These are phyloP conservation scores for Xylariomycetidae sp. DNA, from an alignment of 2,329 filamentous ascomycete genomes.

Conservation along the genomic window DNA sequence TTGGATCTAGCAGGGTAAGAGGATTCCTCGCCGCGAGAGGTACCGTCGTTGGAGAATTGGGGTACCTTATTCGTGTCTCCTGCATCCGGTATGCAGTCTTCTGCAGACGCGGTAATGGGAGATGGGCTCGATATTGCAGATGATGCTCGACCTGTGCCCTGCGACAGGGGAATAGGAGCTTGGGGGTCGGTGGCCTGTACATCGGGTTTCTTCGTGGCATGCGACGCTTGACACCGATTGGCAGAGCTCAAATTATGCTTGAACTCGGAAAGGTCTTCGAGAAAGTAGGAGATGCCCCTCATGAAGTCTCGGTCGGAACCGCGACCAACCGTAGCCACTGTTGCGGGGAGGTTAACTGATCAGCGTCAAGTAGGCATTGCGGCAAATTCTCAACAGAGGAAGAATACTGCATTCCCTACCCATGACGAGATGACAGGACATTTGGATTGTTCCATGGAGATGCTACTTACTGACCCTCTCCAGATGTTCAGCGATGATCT, in stretches of 20 bases:
- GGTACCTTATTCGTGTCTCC: conserved; percentile 2
- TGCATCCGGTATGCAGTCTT: too few species aligned
- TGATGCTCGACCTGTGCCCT: conserved; percentile 1
- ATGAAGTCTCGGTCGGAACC: conserved; percentile 17
- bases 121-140: background rate
- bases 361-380: background rate
- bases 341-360: background rate
- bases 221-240: background rate
- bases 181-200: conserved; percentile 10
- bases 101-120: too few species aligned
- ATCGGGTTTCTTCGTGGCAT: conserved; percentile 3
- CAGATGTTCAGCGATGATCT: conserved; percentile 54
- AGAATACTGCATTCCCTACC: too few species aligned
- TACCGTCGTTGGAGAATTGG: conserved; percentile 7
- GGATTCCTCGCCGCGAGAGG: conserved; percentile 3
- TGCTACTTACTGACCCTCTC: conserved; percentile 44
- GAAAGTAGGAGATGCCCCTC: conserved; percentile 17
- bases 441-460: too few species aligned
- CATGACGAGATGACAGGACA: background rate
- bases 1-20: conserved; percentile 9
- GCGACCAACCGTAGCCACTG: conserved; percentile 15
- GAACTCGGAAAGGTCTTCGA: conserved; percentile 17
- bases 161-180: conserved; percentile 6
- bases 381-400: too few species aligned
- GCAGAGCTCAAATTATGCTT: conserved; percentile 13